Evolutionary conservation across 2,329 filamentous ascomycete genomes (phyloP).

Genomic region (Penicillium sp.): DNA sequence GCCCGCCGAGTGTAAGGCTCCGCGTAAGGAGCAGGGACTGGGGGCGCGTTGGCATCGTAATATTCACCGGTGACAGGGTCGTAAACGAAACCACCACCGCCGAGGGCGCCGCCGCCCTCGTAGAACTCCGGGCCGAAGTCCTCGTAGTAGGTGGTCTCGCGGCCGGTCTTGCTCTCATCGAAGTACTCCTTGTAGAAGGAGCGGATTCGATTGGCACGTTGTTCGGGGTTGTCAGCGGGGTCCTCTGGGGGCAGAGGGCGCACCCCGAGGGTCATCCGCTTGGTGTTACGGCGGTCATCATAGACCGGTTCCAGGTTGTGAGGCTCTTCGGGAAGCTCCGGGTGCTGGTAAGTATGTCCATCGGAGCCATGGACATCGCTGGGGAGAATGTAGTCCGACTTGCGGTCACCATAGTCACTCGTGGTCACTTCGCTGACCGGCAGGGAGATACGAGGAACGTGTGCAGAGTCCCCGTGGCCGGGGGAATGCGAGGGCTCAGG

Average conservation of each 20-base stretch:
- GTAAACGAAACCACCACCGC: constrained; percentile 49
- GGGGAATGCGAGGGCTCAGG: constrained; percentile 17
- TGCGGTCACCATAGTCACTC: constrained; percentile 58
- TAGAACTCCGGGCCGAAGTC: constrained; percentile 73
- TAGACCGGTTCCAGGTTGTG: constrained; percentile 21
- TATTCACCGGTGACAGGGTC: constrained; percentile 48
- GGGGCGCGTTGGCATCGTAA: constrained; percentile 24
- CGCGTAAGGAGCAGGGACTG: constrained; percentile 64
- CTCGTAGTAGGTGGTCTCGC: constrained; percentile 64
- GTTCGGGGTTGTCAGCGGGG: constrained; percentile 85
- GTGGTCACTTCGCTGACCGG: constrained; percentile 52
- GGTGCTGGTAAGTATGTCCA: constrained; percentile 19
- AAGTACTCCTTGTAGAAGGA: constrained; percentile 99
- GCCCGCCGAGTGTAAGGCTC: constrained; percentile 84
- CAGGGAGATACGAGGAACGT: constrained; percentile 39
- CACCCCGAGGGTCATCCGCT: constrained; percentile 62
- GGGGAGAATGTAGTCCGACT: constrained; percentile 48
- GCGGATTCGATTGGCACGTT: constrained; percentile 91
- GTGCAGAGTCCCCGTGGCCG: constrained; percentile 15
- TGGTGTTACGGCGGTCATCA: constrained; percentile 43
- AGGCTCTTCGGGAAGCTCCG: constrained; percentile 28
- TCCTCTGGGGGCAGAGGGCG: constrained; percentile 87
- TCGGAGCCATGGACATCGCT: constrained; percentile 30
- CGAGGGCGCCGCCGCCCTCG: constrained; percentile 50
- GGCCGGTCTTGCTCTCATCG: constrained; percentile 69